phyloP scores from a whole-genome alignment of 2,329 filamentous ascomycete species.

The Penicillium oxalicum region DNA sequence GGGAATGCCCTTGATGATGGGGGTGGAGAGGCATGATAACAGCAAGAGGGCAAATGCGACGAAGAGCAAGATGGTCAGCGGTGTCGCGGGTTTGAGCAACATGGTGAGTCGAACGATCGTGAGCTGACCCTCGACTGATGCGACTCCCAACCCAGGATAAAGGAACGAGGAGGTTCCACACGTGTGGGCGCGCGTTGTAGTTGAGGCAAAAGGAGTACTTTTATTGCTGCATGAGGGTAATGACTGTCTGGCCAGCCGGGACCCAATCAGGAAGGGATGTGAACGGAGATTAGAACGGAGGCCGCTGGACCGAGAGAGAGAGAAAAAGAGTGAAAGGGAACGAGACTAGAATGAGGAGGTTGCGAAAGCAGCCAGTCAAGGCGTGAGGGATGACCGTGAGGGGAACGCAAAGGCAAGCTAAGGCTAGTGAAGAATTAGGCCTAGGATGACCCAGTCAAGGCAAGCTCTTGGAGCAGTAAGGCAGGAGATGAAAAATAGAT shows the following conservation, averaged over 20 bases:
- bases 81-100: constrained; percentile 89
- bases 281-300: too few species aligned
- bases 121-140: not conserved
- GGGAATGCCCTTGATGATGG: constrained; percentile 78
- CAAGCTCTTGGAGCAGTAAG: too few species aligned
- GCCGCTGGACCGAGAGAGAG: too few species aligned
- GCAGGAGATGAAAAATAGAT: too few species aligned
- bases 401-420: too few species aligned
- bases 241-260: constrained; percentile 10
- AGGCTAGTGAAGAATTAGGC: too few species aligned
- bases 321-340: too few species aligned
- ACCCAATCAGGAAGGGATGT: too few species aligned
- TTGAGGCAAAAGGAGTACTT: not conserved
- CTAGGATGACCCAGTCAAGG: too few species aligned
- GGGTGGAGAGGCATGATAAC: constrained; percentile 83
- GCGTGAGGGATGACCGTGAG: too few species aligned
- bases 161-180: constrained; percentile 7
- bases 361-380: too few species aligned
- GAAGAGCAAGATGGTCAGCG: constrained; percentile 77
- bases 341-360: too few species aligned
- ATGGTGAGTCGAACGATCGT: constrained; percentile 28
- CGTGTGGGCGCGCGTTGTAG: not conserved
- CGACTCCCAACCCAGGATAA: constrained; percentile 2
- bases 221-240: constrained; percentile 13
- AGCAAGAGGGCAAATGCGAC: constrained; percentile 79